Base-by-base conservation (phyloP, 139 green algal species). In the Microglena sp. region DNA sequence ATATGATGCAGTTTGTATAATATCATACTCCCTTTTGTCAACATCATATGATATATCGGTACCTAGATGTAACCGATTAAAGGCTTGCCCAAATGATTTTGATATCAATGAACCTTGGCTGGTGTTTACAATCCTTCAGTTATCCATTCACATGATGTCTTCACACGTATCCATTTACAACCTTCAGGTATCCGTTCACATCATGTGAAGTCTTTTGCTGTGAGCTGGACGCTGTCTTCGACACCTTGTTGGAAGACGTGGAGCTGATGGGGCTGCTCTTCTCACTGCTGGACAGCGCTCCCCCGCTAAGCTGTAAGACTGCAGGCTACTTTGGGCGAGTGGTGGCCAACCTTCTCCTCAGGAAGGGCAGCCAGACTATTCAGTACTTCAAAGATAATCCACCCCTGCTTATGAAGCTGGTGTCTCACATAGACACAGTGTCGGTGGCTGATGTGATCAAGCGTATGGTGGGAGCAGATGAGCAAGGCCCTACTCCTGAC, bases 161-260 rank as follows among this genome's bases (percentile, higher is more conserved):
- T n/a, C n/a, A n/a, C n/a, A n/a, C n/a, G n/a, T n/a, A n/a, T n/a
- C n/a, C n/a, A n/a, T n/a, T n/a, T n/a, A n/a, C n/a, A n/a, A n/a
- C n/a, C 29, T 53, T 15, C 79, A 89, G 77, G 74, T 96, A 96
- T 76, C 86, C 93, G n/a, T 98, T 94, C 70, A 84, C 90, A 0
- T 83, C 93, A 1, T 98, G 93, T 72, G 93, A 98, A 71, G 82
- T 97, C 43, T 91, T 97, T 44, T 96, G 87, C 75, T 98, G 93
- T 69, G 93, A 98, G 65, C 87, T 98, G 60, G 93, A 98, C 66
- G 81, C 80, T 29, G 86, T 98, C 5, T 93, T 95, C 66, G 90
- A 84, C 60, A 92, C 89, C 27, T 70, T 98, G 46, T 65, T 96
- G 33, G 86, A 89, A 30, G 74, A 92, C 29, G 69, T 78, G 45